phyloP scores from a whole-genome alignment of 257 asterid genomes.

The Coffea eugenioides region DNA sequence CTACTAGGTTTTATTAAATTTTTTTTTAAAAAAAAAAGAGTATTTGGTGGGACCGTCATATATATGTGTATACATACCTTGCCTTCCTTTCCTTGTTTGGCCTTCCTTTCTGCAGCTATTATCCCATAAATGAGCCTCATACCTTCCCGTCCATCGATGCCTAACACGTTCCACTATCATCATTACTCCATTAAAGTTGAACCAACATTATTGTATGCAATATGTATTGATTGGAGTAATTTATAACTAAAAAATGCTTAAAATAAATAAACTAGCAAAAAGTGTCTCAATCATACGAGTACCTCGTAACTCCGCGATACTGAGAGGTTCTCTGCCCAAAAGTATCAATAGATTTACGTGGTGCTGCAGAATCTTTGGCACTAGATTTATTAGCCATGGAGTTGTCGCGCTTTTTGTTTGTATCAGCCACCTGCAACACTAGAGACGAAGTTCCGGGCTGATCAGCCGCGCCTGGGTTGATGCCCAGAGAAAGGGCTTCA shows the following conservation, averaged over 20 bases:
- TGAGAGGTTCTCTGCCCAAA: slow-evolving; percentile 91
- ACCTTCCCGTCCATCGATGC: slow-evolving; percentile 90
- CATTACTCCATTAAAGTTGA: not conserved
- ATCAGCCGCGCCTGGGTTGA: slow-evolving; percentile 29
- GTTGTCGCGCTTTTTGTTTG: slow-evolving; percentile 38
- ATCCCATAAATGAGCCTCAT: slow-evolving; percentile 90
- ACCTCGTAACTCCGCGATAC: slow-evolving; percentile 89
- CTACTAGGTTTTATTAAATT: too few species aligned
- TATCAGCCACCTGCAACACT: slow-evolving; percentile 24
- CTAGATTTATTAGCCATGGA: slow-evolving; percentile 22
- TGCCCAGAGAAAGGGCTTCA: slow-evolving; percentile 53
- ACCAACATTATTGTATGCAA: too few species aligned
- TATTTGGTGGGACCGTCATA: too few species aligned
- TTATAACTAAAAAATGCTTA: not conserved
- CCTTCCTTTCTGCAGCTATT: slow-evolving; percentile 87
- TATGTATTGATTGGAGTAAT: not conserved
- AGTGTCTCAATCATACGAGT: not conserved
- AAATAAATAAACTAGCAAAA: not conserved
- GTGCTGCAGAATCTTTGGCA: slow-evolving; percentile 34
- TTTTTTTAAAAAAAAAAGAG: too few species aligned
- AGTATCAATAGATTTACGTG: slow-evolving; percentile 70
- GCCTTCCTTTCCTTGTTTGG: slow-evolving; percentile 86
- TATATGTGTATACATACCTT: slow-evolving; percentile 36
- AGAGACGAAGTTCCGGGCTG: not conserved
- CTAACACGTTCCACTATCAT: slow-evolving; percentile 24